Base-by-base conservation (phyloP, 257 asterid genomes). In the Gentiana straminea region DNA sequence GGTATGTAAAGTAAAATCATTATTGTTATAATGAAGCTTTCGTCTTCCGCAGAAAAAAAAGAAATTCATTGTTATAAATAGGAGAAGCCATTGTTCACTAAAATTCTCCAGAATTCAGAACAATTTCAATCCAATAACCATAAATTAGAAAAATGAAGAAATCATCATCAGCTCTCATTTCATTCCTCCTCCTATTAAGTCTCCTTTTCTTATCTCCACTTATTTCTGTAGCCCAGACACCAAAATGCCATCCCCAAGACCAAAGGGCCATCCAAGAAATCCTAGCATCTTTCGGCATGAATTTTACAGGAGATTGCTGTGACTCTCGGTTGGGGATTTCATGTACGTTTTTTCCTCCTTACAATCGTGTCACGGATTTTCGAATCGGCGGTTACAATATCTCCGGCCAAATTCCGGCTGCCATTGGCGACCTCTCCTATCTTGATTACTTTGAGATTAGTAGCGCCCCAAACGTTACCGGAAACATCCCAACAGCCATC, bases 221-320 rank as follows among this genome's bases (percentile, higher is more conserved):
- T 0, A 57, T 61, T 3, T 39, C 44, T 3, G 44, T 39, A 3
- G 60, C 70, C 52, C 45, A 50, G 33, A 9, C 3, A 2, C 32
- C 49, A 55, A 74, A 64, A 36, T 77, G 94, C 69, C 58, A 85
- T 61, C 79, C 89, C 45, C 66, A 74, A 7, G 94, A 85, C 77
- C 80, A 80, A 54, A 61, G 69, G 13, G 83, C 55, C 51, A 82
- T 85, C 12, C 63, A 78, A 8, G 47, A 75, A 52, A 76, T 85
- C 77, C 78, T 78, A 68, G 46, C 72, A 41, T 80, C 64, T 51
- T 59, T 83, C 4, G 62, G 68, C 66, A 74, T 86, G 0, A 34
- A 74, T 1, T 10, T 10, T 10, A 41, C 9, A 1, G 49, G 64
- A 46, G 89, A 82, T 13, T 86, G 95, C 60, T 86, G 95, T 52